A percentile compares a stretch with the other conserved stretches of the same genome.
Conservation (phyloP, 306 rosid species). For the Macrotyloma uniflorum region DNA sequence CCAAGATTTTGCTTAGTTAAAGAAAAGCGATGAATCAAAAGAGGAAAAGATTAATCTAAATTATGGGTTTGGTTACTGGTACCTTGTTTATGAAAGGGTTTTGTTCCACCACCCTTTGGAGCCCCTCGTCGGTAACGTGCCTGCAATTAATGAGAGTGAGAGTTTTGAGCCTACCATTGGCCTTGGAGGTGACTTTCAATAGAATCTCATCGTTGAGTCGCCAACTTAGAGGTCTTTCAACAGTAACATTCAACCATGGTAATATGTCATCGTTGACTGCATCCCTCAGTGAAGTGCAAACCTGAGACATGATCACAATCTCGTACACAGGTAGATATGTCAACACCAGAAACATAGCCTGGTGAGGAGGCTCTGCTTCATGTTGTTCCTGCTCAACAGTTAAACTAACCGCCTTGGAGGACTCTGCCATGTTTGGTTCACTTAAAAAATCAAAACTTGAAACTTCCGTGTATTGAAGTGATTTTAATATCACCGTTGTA, state of each 20-base stretch:
- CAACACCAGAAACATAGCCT: conserved; percentile 60
- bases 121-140: conserved; percentile 66
- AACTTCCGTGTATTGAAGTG: neutral
- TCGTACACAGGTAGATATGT: conserved; percentile 66
- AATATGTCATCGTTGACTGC: conserved; percentile 63
- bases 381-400: conserved; percentile 12
- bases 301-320: conserved; percentile 64
- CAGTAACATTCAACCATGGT: conserved; percentile 65
- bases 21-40: neutral
- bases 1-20: neutral
- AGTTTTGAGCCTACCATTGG: conserved; percentile 60
- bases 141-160: conserved; percentile 63
- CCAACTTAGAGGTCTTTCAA: conserved; percentile 60
- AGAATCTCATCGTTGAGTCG: conserved; percentile 54
- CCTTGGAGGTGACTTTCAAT: conserved; percentile 57
- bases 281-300: conserved; percentile 64
- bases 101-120: conserved; percentile 53
- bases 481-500: neutral
- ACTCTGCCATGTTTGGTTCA: conserved; percentile 38
- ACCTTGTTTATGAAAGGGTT: conserved; percentile 77
- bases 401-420: conserved; percentile 20
- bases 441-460: neutral
- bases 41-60: conserved; percentile 4
- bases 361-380: conserved; percentile 54
- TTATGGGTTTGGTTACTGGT: conserved; percentile 23